A percentile compares a stretch with the other conserved stretches of the same genome.
Evolutionary conservation across 108 stramenopile genomes (phyloP).

Genomic region (Fragilariopsis cylindrus): DNA sequence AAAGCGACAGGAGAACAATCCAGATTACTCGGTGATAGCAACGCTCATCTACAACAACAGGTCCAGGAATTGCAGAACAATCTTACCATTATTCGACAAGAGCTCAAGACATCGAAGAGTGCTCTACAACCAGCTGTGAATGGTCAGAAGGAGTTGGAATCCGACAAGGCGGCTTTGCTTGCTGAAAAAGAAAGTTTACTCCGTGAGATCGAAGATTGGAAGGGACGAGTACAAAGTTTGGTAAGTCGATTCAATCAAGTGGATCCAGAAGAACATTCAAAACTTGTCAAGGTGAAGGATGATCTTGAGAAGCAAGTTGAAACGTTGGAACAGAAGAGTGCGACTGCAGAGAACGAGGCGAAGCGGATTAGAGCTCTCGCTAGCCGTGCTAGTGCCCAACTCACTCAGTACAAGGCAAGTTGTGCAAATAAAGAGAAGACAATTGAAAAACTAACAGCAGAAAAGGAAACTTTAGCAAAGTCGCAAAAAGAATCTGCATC

Average conservation of each 20-base stretch:
- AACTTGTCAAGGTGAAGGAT: slow-evolving; percentile 61
- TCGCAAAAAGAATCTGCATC: slow-evolving; percentile 18
- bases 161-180: slow-evolving; percentile 61
- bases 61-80: slow-evolving; percentile 43
- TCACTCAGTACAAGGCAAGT: slow-evolving; percentile 45
- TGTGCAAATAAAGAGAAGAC: slow-evolving; percentile 43
- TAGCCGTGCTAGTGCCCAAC: slow-evolving; percentile 65
- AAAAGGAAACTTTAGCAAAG: slow-evolving; percentile 39
- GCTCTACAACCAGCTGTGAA: slow-evolving; percentile 49
- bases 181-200: slow-evolving; percentile 82
- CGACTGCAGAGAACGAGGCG: slow-evolving; percentile 57
- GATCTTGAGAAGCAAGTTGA: slow-evolving; percentile 50
- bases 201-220: slow-evolving; percentile 84
- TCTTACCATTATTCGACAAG: slow-evolving; percentile 32
- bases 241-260: slow-evolving; percentile 89
- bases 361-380: slow-evolving; percentile 60
- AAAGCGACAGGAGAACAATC: slow-evolving; percentile 65
- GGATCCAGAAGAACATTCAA: slow-evolving; percentile 83
- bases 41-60: slow-evolving; percentile 73
- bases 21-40: slow-evolving; percentile 74
- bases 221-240: slow-evolving; percentile 76
- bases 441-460: slow-evolving; percentile 37
- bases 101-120: slow-evolving; percentile 48
- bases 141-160: slow-evolving; percentile 48
- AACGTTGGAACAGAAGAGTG: slow-evolving; percentile 50